Evolutionary conservation across 83 land plant species (phyloP).

Genomic region (Thuja plicata): DNA sequence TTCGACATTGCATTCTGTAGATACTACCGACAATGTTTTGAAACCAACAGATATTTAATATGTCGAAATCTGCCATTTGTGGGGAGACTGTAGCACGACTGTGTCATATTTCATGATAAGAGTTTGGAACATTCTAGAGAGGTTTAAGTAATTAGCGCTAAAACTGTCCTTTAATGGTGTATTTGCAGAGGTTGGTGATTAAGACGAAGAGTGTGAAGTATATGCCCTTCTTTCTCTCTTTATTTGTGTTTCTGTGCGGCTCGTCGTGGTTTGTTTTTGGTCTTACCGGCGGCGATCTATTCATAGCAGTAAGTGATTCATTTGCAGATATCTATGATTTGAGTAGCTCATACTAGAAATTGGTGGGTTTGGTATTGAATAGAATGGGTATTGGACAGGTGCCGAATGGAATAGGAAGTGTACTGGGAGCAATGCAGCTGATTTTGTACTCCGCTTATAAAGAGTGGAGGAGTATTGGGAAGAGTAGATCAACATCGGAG

Average conservation of each 20-base stretch:
- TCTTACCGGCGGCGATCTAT: slow-evolving; percentile 52
- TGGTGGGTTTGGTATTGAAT: background rate
- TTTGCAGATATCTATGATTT: too few relatives aligned
- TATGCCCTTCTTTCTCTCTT: slow-evolving; percentile 69
- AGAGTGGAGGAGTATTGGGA: background rate
- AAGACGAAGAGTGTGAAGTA: slow-evolving; percentile 66
- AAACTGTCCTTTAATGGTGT: too few relatives aligned
- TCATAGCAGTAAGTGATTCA: slow-evolving; percentile 46
- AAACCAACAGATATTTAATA: too few relatives aligned
- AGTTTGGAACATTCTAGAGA: too few relatives aligned
- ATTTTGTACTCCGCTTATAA: slow-evolving; percentile 28
- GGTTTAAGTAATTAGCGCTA: too few relatives aligned
- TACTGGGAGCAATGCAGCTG: slow-evolving; percentile 28
- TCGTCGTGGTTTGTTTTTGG: slow-evolving; percentile 65
- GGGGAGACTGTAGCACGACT: too few relatives aligned
- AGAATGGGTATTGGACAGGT: background rate
- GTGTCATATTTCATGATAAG: too few relatives aligned
- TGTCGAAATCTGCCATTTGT: too few relatives aligned
- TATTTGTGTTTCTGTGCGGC: slow-evolving; percentile 61
- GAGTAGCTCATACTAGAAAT: too few relatives aligned
- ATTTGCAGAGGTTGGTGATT: too few relatives aligned
- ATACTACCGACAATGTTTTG: too few relatives aligned
- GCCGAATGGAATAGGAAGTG: slow-evolving; percentile 27
- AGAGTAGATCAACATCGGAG: background rate
- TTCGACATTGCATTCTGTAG: too few relatives aligned